These are phyloP conservation scores for Claviceps sp. DNA, from an alignment of 2,329 filamentous ascomycete genomes.

Conservation along the genomic window DNA sequence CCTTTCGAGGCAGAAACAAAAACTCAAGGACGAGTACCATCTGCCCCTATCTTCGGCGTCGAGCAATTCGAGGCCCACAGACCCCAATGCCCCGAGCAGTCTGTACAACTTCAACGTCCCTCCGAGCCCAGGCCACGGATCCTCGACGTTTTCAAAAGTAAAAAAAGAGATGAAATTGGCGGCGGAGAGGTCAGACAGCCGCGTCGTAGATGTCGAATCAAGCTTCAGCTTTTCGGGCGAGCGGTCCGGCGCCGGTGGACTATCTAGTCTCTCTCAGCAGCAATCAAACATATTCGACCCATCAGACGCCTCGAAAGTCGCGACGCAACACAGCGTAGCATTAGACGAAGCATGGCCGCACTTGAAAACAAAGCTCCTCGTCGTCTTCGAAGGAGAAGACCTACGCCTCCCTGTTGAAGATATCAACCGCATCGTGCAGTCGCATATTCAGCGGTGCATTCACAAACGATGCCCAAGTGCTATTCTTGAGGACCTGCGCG, in stretches of 20 bases:
- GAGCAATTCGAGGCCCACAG: slow-evolving; percentile 63
- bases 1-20: slow-evolving; percentile 65
- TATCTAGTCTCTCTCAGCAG: slow-evolving; percentile 30
- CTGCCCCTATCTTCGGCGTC: slow-evolving; percentile 62
- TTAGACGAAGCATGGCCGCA: slow-evolving; percentile 73
- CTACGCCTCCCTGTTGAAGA: slow-evolving; percentile 70
- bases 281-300: slow-evolving; percentile 35
- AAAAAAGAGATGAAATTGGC: slow-evolving; percentile 79
- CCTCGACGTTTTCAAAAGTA: slow-evolving; percentile 61
- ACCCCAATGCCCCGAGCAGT: slow-evolving; percentile 61
- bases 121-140: slow-evolving; percentile 53
- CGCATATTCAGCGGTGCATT: slow-evolving; percentile 67
- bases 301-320: slow-evolving; percentile 39
- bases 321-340: slow-evolving; percentile 55
- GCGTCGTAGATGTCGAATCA: slow-evolving; percentile 37
- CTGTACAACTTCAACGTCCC: slow-evolving; percentile 69
- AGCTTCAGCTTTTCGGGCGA: slow-evolving; percentile 26
- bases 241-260: slow-evolving; percentile 41
- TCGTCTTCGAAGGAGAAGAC: slow-evolving; percentile 72
- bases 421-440: slow-evolving; percentile 65
- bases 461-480: slow-evolving; percentile 57
- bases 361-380: slow-evolving; percentile 59
- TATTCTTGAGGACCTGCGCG: slow-evolving; percentile 63
- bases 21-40: slow-evolving; percentile 61
- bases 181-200: slow-evolving; percentile 46